Base-by-base conservation (phyloP, 2,329 filamentous ascomycete species). In the Macrophomina pseudophaseolina region DNA sequence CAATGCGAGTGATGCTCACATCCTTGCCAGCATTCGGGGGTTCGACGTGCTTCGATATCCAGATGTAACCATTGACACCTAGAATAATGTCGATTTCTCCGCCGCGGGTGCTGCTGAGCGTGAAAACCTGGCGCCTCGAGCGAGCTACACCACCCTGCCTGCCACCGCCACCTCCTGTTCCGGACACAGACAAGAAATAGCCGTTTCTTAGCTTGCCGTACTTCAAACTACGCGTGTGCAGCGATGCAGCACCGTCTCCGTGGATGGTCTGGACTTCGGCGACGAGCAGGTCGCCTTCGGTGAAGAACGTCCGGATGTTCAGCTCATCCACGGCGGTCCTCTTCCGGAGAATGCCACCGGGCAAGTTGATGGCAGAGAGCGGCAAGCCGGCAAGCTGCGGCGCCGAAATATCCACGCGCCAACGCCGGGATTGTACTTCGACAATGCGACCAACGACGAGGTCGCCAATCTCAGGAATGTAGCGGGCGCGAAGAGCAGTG, bases 131-230 rank as follows among this genome's bases (percentile, higher is more conserved):
- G 66, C 94, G 84, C 72, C 94, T 87, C 30, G 90, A 88, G 63
- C 95, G 84, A 35, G 97, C 92, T 1, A 98, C 93, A 51, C 94
- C 93, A 3, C 89, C 90, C 5, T 85, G 78, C 12, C 54, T 64
- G 5, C 68, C 66, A 4, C 76, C 69, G 18, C 83, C 84, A 6
- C 93, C 91, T 0, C 94, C 94, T 0, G 90, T 90, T 0, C 94
- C 94, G 7, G 86, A 86, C 1, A 98, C 91, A 59, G 89, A 87
- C 65, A 95, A 86, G 75, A 99, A 98, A 3, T 96, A 85, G 3
- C 95, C 95, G 79, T 99, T 99, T 62, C 94, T 85, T 73, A 99
- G 83, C 82, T 99, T 99, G 52, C 95, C 95, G 80, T 98, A 99
- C 76, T 94, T 94, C 74, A 98, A 81, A 70, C 88, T 91, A 68